phyloP scores from a whole-genome alignment of 345 rosid species.

The Citrus inodora region DNA sequence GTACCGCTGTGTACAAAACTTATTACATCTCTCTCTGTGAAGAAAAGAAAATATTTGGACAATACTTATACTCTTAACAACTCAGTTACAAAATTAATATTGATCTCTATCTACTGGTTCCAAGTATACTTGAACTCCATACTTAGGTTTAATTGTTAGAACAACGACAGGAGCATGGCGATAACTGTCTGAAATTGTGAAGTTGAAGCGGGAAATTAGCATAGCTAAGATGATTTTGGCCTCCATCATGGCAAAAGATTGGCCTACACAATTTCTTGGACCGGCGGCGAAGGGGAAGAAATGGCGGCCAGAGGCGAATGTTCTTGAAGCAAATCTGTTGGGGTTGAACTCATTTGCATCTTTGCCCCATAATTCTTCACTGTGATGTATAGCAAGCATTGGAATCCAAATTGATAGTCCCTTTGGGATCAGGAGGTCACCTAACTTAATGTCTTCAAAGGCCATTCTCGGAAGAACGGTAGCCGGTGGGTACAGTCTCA shows the following conservation, averaged over 20 bases:
- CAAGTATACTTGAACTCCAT: constrained; percentile 67
- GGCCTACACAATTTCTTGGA: constrained; percentile 76
- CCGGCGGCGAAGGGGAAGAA: constrained; percentile 84
- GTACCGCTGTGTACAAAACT: not conserved
- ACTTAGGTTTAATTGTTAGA: constrained; percentile 69
- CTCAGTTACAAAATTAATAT: not conserved
- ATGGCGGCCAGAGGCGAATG: constrained; percentile 49
- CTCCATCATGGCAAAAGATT: constrained; percentile 80
- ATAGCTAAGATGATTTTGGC: constrained; percentile 71
- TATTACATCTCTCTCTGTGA: not conserved
- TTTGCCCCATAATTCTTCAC: constrained; percentile 83
- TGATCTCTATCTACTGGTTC: constrained; percentile 33
- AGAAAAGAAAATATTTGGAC: not conserved
- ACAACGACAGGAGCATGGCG: constrained; percentile 76
- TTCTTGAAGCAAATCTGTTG: constrained; percentile 52
- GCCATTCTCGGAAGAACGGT: constrained; percentile 89
- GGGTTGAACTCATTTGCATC: constrained; percentile 89
- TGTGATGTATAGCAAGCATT: constrained; percentile 85
- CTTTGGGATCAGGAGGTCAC: constrained; percentile 76
- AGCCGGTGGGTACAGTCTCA: constrained; percentile 93
- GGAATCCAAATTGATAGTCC: constrained; percentile 97
- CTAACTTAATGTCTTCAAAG: constrained; percentile 74
- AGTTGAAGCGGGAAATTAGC: constrained; percentile 57
- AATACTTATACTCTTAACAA: not conserved
- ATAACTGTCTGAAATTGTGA: constrained; percentile 50